phyloP scores from a whole-genome alignment of 805 yeast genomes.

The Isabelozyma rhagii region DNA sequence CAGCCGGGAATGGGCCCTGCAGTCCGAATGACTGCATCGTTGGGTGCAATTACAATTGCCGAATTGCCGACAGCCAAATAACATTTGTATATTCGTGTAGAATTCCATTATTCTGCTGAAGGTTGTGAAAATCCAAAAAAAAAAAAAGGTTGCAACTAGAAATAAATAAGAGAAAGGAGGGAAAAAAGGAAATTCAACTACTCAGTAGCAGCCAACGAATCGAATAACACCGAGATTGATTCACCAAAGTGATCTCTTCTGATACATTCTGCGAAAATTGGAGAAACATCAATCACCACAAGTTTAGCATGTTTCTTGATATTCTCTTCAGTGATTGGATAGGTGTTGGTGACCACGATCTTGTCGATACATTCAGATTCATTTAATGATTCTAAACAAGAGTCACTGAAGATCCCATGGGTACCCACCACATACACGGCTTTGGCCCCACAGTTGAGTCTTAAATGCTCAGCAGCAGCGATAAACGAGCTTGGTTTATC shows the following conservation, averaged over 20 bases:
- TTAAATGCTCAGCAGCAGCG: conserved; percentile 97
- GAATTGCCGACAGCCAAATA: neutral
- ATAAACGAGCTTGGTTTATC: conserved; percentile 92
- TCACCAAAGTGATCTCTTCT: conserved; percentile 99
- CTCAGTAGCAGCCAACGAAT: conserved; percentile 66
- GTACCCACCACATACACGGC: conserved; percentile 89
- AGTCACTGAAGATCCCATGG: conserved; percentile 90
- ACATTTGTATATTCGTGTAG: neutral
- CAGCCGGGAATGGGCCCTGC: conserved; percentile 43
- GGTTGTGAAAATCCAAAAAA: neutral
- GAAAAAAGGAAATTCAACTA: conserved; percentile 8
- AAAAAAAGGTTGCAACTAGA: neutral
- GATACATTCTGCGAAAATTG: conserved; percentile 96
- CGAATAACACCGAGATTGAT: conserved; percentile 88
- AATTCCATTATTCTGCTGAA: neutral
- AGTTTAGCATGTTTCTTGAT: conserved; percentile 62
- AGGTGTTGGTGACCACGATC: conserved; percentile 93
- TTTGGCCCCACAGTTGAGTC: conserved; percentile 94
- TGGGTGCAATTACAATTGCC: conserved; percentile 22
- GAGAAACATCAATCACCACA: conserved; percentile 86
- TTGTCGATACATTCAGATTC: conserved; percentile 82
- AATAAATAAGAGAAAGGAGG: neutral
- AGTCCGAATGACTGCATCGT: conserved; percentile 52
- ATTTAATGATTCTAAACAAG: conserved; percentile 76
- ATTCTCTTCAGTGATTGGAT: conserved; percentile 73